Percentiles rank a stretch among this genome's conserved stretches.
Evolutionary conservation across 2,329 filamentous ascomycete genomes (phyloP).

Genomic region (Seiridium cupressi): DNA sequence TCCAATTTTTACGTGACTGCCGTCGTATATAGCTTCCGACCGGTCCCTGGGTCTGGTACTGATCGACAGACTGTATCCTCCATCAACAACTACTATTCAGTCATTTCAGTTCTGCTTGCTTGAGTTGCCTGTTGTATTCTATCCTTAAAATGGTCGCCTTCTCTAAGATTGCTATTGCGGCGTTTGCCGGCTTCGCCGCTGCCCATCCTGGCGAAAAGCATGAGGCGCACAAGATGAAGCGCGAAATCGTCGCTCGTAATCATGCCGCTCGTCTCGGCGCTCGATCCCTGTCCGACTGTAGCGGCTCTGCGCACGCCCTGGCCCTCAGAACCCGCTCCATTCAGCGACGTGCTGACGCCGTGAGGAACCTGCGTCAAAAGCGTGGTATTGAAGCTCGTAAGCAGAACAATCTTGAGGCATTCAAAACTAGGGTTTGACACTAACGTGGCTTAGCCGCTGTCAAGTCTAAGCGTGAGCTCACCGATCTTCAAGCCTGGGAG

Average conservation of each 20-base stretch:
- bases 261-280: constrained; percentile 26
- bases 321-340: constrained; percentile 36
- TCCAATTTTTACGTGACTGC: too few relatives aligned
- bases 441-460: constrained; percentile 15
- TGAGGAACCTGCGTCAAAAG: constrained; percentile 36
- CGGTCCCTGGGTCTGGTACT: too few relatives aligned
- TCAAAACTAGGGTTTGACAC: background rate
- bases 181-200: constrained; percentile 20
- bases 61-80: too few relatives aligned
- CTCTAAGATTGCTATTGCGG: constrained; percentile 11
- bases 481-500: constrained; percentile 30
- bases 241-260: constrained; percentile 31
- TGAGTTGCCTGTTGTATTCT: background rate
- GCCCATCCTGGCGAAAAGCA: constrained; percentile 30
- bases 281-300: constrained; percentile 37
- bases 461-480: constrained; percentile 31
- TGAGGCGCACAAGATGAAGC: constrained; percentile 23
- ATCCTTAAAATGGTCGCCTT: constrained; percentile 13
- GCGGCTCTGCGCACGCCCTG: constrained; percentile 34
- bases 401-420: constrained; percentile 3
- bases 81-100: background rate
- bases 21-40: too few relatives aligned
- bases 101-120: background rate
- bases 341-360: constrained; percentile 36
- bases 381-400: constrained; percentile 28